Evolutionary conservation across 805 yeast species (phyloP).

Genomic region (Candida patagonica): DNA sequence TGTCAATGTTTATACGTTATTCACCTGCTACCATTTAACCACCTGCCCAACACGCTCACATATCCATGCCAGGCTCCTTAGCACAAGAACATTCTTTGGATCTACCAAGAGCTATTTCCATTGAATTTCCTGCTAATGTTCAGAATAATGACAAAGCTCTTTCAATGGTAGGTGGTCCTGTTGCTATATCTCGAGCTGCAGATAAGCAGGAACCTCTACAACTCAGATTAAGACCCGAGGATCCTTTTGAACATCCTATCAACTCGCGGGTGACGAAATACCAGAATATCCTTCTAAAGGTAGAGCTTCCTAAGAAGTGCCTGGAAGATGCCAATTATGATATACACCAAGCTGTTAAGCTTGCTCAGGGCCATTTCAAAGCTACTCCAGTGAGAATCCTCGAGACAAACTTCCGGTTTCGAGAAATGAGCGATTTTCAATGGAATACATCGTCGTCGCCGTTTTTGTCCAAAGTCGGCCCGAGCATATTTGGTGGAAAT

Average conservation of each 20-base stretch:
- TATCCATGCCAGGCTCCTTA: slow-evolving; percentile 2
- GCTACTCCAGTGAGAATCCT: slow-evolving; percentile 59
- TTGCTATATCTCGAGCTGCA: slow-evolving; percentile 26
- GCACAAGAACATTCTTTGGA: slow-evolving; percentile 58
- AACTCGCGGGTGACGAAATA: slow-evolving; percentile 24
- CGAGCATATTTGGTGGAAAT: slow-evolving; percentile 36
- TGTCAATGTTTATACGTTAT: too few species aligned
- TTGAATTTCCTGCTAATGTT: slow-evolving; percentile 73
- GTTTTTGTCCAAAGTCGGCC: slow-evolving; percentile 34
- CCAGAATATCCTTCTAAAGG: slow-evolving; percentile 26
- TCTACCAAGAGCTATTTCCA: slow-evolving; percentile 61
- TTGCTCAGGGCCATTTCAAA: slow-evolving; percentile 44
- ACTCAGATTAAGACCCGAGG: slow-evolving; percentile 28
- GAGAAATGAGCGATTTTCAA: slow-evolving; percentile 87
- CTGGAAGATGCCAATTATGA: slow-evolving; percentile 29
- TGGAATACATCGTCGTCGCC: slow-evolving; percentile 49
- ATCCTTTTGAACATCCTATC: slow-evolving; percentile 42
- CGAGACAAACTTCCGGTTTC: slow-evolving; percentile 60
- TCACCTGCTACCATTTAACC: too few species aligned
- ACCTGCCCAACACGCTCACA: too few species aligned
- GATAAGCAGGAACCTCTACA: slow-evolving; percentile 28
- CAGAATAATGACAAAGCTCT: slow-evolving; percentile 36
- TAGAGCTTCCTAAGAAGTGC: slow-evolving; percentile 24
- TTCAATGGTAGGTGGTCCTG: slow-evolving; percentile 41
- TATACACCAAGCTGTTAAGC: slow-evolving; percentile 49